These are phyloP conservation scores for Globisporangium splendens DNA, from an alignment of 352 stramenopile genomes.

Conservation along the genomic window DNA sequence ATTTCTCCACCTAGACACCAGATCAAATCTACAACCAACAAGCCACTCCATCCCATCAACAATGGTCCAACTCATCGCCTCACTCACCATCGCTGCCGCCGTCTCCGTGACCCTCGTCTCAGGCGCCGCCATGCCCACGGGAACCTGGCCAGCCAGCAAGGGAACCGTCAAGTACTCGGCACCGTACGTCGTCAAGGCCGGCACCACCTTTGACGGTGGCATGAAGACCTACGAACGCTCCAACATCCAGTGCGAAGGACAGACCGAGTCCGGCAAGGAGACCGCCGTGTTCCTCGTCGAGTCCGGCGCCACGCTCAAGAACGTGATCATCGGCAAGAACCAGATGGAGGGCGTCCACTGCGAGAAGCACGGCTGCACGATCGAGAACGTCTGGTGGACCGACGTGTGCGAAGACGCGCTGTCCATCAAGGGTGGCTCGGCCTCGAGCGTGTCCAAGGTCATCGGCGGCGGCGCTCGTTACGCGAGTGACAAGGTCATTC, in stretches of 20 bases:
- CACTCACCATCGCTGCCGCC: conserved; percentile 3
- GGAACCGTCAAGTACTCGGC: conserved; percentile 20
- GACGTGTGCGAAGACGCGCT: conserved; percentile 28
- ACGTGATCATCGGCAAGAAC: conserved; percentile 31
- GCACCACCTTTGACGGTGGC: conserved; percentile 44
- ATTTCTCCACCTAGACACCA: too few species aligned
- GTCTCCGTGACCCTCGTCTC: conserved; percentile 1
- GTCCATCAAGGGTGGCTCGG: conserved; percentile 24
- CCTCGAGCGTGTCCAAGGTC: conserved; percentile 19
- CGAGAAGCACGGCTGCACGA: conserved; percentile 24
- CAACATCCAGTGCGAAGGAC: conserved; percentile 33
- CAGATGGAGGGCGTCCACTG: conserved; percentile 27
- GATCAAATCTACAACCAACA: too few species aligned
- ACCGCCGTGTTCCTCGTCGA: conserved; percentile 45
- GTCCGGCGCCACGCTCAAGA: conserved; percentile 25
- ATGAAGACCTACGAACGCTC: conserved; percentile 59
- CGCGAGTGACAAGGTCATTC: conserved; percentile 30
- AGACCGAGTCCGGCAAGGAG: conserved; percentile 20
- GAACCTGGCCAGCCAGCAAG: conserved; percentile 20
- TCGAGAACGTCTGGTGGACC: conserved; percentile 33
- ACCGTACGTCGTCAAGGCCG: conserved; percentile 29
- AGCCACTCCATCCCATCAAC: not conserved
- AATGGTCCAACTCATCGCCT: conserved; percentile 19
- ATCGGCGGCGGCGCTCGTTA: conserved; percentile 23
- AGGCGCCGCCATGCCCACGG: conserved; percentile 14